Evolutionary conservation across 2,329 filamentous ascomycete species (phyloP), one percentile per base, ranked within the genome.

Genomic region (Trichoderma arundinaceum): DNA sequence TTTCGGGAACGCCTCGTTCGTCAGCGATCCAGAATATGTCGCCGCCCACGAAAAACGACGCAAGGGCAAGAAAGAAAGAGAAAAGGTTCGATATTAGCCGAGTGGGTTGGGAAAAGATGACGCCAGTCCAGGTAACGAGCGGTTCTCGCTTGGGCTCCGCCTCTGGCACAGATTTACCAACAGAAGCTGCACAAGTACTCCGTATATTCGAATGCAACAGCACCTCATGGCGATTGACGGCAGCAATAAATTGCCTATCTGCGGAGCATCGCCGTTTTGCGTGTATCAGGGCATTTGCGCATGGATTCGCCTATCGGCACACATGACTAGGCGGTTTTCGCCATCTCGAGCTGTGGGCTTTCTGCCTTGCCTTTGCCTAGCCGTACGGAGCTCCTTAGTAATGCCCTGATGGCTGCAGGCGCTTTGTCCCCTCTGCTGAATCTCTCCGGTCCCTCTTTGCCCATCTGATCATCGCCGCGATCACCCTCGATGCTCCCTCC

Each of bases 171-270:
- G 33, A 49, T 22, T 22, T 28, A 28, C 22, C 22, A 28, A 28
- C 22, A 3, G 22, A 28, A 4, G 32, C 19, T 38, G 38, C 28
- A 46, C 19, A 33, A 17, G 41, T 44, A 33, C 39, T 46, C 39
- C 39, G 39, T 28, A 28, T 28, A 39, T 39, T 58, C 41, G 28
- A 33, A 53, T 62, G 59, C 59, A 33, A 53, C 59, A 17, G 48
- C 53, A 48, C 59, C 59, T 62, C 59, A 62, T 62, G 59, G 59
- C 59, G 15, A 19, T 62, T 53, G 28, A 62, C 35, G 43, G 48
- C 48, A 53, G 28, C 58, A 54, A 44, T 53, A 35, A 38, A 43
- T 44, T 63, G 39, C 49, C 49, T 52, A 54, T 46, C 59, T 54
- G 39, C 49, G 39, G 49, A 54, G 49, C 59, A 60, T 60, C 44